Evolutionary conservation across 208 protist species (phyloP), one percentile per base, ranked within the genome.

Genomic region (Wallacemonas sp.): DNA sequence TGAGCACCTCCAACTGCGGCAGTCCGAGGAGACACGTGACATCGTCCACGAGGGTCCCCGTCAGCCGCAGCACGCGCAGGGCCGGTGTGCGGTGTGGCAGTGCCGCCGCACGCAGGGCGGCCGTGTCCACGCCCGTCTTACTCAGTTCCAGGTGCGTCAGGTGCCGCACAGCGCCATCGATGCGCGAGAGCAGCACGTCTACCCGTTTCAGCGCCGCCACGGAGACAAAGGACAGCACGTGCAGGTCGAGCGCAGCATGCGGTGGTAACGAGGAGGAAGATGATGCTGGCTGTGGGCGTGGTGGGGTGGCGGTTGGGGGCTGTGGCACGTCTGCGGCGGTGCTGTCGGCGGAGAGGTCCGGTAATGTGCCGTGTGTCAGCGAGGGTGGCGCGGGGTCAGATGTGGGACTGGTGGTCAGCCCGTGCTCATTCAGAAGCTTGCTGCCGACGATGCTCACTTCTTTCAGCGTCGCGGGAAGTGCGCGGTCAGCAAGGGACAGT

Each of bases 161-260:
- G n/a, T 20, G 10, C 10, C 16, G 7, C 29, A 42, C 36, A 29
- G 31, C 14, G 31, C 3, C 16, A n/a, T 5, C 52, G 10, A 59
- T 12, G 7, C n/a, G 32, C 26, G 25, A 18, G 3, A 41, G 4
- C 31, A 59, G 18, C 52, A 1, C 29, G 20, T 59, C 52, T 3
- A 59, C 8, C 5, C 31, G 52, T n/a, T 8, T 14, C 16, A 59
- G 52, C 11, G 29, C 5, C 10, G 14, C 10, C 7, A 59, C 29
- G 11, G 52, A 44, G 31, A 59, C 52, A n/a, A 59, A 42, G n/a
- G 52, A 59, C 14, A 59, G 52, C 26, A 59, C 52, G 20, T 29
- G 52, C 11, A 59, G 32, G 10, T 10, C 31, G 18, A 59, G n/a
- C n/a, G 52, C 26, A 11, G 45, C 11, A 25, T 5, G 18, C 45